Conservation (phyloP, 495 filamentous ascomycete species). For the Penicillium tannophilum region DNA sequence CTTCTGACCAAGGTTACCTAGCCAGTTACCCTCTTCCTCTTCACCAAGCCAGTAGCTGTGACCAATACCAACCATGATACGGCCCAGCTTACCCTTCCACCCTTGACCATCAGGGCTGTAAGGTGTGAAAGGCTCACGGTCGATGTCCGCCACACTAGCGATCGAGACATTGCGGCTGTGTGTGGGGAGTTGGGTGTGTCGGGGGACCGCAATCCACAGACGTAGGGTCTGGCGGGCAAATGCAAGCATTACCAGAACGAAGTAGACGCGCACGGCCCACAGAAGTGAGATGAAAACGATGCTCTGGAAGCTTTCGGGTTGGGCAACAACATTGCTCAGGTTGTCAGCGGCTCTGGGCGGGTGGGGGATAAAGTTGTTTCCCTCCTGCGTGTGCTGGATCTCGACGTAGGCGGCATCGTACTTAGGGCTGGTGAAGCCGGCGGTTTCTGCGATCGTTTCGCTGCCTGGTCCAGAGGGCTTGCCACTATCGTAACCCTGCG, state of each 20-base stretch:
- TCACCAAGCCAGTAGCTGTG: conserved; percentile 76
- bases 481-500: conserved; percentile 53
- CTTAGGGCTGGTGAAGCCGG: conserved; percentile 69
- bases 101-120: conserved; percentile 71
- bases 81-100: conserved; percentile 72
- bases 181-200: conserved; percentile 47
- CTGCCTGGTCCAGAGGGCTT: conserved; percentile 43
- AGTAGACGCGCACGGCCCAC: conserved; percentile 74
- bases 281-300: conserved; percentile 71
- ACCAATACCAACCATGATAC: conserved; percentile 70
- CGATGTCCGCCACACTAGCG: conserved; percentile 49
- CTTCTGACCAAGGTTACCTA: conserved; percentile 56
- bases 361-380: conserved; percentile 28
- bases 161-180: conserved; percentile 50
- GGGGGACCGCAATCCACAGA: conserved; percentile 48
- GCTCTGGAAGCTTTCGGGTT: conserved; percentile 72
- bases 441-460: conserved; percentile 61
- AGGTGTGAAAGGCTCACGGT: conserved; percentile 70
- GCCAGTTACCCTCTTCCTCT: conserved; percentile 59
- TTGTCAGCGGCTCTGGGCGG: conserved; percentile 35
- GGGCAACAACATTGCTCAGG: conserved; percentile 55
- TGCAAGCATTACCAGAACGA: conserved; percentile 75
- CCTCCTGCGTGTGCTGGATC: conserved; percentile 27
- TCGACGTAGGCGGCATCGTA: conserved; percentile 55
- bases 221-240: conserved; percentile 75